These are phyloP conservation scores for Calocybe cyanea DNA, from an alignment of 768 basidiomycete species.

Conservation along the genomic window DNA sequence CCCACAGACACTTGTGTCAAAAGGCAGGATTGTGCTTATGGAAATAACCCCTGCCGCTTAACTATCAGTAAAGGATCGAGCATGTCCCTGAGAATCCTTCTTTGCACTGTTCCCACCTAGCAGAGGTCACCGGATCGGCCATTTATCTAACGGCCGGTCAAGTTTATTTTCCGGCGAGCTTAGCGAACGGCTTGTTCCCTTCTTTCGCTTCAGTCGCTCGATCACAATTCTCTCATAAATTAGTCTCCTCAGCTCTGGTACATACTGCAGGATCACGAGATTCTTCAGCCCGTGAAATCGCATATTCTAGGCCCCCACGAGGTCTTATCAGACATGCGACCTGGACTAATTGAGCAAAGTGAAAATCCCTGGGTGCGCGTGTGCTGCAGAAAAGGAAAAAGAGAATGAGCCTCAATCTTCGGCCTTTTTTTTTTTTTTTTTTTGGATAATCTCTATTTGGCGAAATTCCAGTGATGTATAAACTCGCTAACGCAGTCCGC, in stretches of 20 bases:
- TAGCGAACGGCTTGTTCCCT: conserved; percentile 1
- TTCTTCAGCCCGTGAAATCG: not conserved
- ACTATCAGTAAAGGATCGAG: too few relatives aligned
- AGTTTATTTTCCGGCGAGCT: conserved; percentile 12
- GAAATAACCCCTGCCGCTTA: too few relatives aligned
- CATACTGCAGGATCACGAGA: conserved; percentile 13
- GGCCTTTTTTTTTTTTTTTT: too few relatives aligned
- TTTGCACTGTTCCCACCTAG: too few relatives aligned
- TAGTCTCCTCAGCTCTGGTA: not conserved
- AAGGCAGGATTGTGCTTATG: too few relatives aligned
- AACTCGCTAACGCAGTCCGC: conserved; percentile 7
- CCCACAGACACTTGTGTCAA: too few relatives aligned
- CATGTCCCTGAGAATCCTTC: too few relatives aligned
- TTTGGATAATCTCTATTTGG: too few relatives aligned
- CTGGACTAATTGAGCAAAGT: conserved; percentile 5
- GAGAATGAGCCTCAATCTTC: conserved; percentile 9
- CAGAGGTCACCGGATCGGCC: conserved; percentile 24
- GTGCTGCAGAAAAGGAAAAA: conserved; percentile 13
- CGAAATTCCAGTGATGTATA: conserved; percentile 10
- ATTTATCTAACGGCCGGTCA: conserved; percentile 18
- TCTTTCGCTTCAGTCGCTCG: conserved; percentile 2
- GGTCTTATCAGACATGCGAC: conserved; percentile 16
- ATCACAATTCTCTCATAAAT: conserved; percentile 1
- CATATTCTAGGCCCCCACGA: conserved; percentile 7
- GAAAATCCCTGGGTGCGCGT: not conserved